Base-by-base conservation (phyloP, 2,329 filamentous ascomycete genomes). In the Fusarium sp. region DNA sequence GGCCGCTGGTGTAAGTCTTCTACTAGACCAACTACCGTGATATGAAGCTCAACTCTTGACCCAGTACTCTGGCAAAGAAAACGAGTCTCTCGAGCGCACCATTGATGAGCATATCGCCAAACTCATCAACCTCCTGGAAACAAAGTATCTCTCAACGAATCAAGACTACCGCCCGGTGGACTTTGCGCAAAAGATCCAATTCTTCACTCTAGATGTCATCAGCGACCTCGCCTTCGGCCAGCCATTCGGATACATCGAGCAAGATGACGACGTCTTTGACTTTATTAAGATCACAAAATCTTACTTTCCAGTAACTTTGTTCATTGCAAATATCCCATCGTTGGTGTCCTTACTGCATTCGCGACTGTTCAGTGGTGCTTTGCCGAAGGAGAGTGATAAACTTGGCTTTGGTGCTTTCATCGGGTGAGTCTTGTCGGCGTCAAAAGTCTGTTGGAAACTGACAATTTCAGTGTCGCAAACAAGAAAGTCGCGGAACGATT, bases 151-250 rank as follows among this genome's bases (percentile, higher is more conserved):
- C 6, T 84, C 83, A 0, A 79, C 72, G 11, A 70, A 80, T 2
- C 24, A 55, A 11, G 65, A 67, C 1, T 70, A 79, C 15, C 72
- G 75, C 11, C 82, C 79, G 0, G 82, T 89, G 76, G 86, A 89
- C 65, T 76, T 89, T 13, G 85, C 84, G 14, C 76, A 80, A 22
- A 86, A 86, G 62, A 78, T 85, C 0, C 84, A 87, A 24, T 88
- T 82, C 77, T 86, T 89, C 63, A 87, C 87, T 0, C 79, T 90
- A 4, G 88, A 90, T 70, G 85, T 88, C 14, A 87, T 90, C 66
- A 86, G 84, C 48, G 81, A 83, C 30, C 79, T 90, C 22, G 85
- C 86, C 1, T 83, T 89, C 22, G 87, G 87, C n/a, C 79, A 82
- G 20, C 56, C 84, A 0, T 89, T 88, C 61, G 86, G 87, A 32